phyloP scores from a whole-genome alignment of 2,329 filamentous ascomycete species.

The Rutstroemia sp. region DNA sequence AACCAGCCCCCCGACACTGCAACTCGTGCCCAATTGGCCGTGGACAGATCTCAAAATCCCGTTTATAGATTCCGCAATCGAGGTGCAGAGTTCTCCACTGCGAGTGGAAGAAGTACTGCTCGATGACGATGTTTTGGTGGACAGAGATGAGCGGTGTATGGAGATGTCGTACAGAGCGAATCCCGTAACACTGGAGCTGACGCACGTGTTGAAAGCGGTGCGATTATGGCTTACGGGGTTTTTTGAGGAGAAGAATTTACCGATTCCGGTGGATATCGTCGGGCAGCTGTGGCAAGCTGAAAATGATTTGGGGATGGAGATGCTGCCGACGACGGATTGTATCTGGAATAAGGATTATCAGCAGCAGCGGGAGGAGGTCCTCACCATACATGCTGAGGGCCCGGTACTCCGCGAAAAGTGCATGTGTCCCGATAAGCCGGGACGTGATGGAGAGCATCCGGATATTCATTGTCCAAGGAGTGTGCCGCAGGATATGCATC shows the following conservation, averaged over 20 bases:
- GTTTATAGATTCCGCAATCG: not conserved
- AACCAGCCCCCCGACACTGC: not conserved
- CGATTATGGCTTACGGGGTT: not conserved
- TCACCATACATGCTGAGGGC: not conserved
- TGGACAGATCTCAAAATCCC: not conserved
- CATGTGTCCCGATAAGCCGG: not conserved
- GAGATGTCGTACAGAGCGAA: not conserved
- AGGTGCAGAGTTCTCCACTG: not conserved
- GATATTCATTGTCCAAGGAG: not conserved
- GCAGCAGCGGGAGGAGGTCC: constrained; percentile 8
- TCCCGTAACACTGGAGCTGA: not conserved
- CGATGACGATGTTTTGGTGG: not conserved
- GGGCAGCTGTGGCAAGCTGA: not conserved
- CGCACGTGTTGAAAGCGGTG: not conserved
- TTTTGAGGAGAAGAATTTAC: not conserved
- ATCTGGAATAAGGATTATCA: constrained; percentile 15
- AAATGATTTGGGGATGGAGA: not conserved
- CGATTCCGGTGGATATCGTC: not conserved
- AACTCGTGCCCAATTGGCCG: too few relatives aligned
- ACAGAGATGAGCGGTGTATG: not conserved
- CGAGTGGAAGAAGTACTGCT: not conserved
- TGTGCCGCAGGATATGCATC: not conserved
- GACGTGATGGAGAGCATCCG: not conserved
- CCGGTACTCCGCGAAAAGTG: constrained; percentile 1
- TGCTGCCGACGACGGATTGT: constrained; percentile 7